Evolutionary conservation across 2,329 filamentous ascomycete genomes (phyloP).

Genomic region (Diaporthe ampelina): DNA sequence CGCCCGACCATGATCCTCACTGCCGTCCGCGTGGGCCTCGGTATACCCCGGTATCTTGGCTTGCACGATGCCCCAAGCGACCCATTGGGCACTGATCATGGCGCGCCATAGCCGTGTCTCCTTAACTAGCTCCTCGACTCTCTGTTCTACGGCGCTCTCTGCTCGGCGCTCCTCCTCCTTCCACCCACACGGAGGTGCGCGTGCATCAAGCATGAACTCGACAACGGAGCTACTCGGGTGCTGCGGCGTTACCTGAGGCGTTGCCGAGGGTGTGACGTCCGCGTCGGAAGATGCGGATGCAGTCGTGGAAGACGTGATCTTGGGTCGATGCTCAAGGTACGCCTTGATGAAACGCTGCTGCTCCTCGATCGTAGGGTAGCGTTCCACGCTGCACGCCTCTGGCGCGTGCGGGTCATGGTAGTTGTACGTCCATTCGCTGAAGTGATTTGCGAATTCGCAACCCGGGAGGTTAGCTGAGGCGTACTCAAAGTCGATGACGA

Average conservation of each 20-base stretch:
- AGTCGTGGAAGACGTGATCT: conserved; percentile 64
- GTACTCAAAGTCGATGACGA: conserved; percentile 99
- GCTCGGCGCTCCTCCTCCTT: conserved; percentile 73
- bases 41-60: conserved; percentile 83
- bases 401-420: conserved; percentile 82
- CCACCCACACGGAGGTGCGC: conserved; percentile 68
- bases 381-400: conserved; percentile 75
- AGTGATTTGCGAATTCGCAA: conserved; percentile 97
- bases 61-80: conserved; percentile 97
- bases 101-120: conserved; percentile 89
- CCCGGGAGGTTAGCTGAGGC: conserved; percentile 89
- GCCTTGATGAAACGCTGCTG: conserved; percentile 88
- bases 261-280: conserved; percentile 60
- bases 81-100: conserved; percentile 91
- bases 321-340: conserved; percentile 86
- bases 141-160: conserved; percentile 2
- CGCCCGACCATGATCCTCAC: conserved; percentile 42
- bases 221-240: conserved; percentile 63
- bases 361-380: conserved; percentile 84
- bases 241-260: conserved; percentile 51
- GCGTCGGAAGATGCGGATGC: conserved; percentile 60
- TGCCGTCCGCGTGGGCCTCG: conserved; percentile 58
- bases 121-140: conserved; percentile 75
- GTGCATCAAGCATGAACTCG: conserved; percentile 88
- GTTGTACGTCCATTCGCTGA: conserved; percentile 98